Base-by-base conservation (phyloP, 495 filamentous ascomycete genomes). In the Acidiella bohemica region DNA sequence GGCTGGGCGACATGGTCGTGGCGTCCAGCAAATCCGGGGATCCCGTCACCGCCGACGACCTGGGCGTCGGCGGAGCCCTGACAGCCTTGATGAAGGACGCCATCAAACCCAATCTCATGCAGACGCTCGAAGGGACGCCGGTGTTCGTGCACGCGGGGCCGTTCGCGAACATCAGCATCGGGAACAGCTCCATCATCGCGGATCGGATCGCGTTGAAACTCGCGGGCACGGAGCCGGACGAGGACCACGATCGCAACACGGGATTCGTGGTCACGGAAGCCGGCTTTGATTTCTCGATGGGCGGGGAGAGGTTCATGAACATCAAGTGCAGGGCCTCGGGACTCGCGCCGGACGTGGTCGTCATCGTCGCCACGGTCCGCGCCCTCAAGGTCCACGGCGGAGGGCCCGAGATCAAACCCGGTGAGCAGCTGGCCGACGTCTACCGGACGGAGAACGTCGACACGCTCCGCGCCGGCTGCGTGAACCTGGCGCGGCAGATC, bases 211-310 rank as follows among this genome's bases (percentile, higher is more conserved):
- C 90, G 8, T 65, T 97, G 50, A 97, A 97, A 64, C 77, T 97
- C 44, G 82, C 85, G 7, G 90, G 90, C 50, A 95, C 90, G 2
- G 90, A 97, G 59, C 74, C 75, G n/a, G 87, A 94, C 43, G 90
- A 97, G 65, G 73, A 50, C 13, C 75, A 85, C 52, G 66, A 78
- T 21, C 67, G 76, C 51, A 93, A 92, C 67, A 73, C 80, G 11
- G 90, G 90, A 6, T 95, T 90, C 42, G 87, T 93, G n/a, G 78
- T 97, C 36, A 97, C 90, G 8, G 90, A 97, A 61, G 88, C 90
- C 32, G 90, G 90, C 7, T 97, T 97, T 60, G 90, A 97, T 60
- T 97, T 97, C 64, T 95, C 90, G 36, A 97, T 97, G 90, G 90
- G 90, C 44, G 90, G 90, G 37, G 90, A 97, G 70, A 80, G 90